These are phyloP conservation scores for Exophiala aquamarina DNA, from an alignment of 2,329 filamentous ascomycete species.

Conservation along the genomic window DNA sequence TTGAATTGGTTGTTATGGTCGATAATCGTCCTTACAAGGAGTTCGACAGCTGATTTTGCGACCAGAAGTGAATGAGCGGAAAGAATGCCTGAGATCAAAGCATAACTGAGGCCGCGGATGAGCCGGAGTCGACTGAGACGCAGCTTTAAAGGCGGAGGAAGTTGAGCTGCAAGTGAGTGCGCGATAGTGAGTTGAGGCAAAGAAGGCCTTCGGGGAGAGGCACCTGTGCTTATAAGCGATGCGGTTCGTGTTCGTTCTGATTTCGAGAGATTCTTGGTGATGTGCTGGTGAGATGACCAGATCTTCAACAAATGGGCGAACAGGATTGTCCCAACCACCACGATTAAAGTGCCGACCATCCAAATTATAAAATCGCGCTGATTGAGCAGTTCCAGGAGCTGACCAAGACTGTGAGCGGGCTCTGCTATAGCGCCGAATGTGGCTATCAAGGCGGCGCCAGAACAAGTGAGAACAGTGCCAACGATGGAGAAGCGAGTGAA, in stretches of 20 bases:
- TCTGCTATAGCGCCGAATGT: conserved; percentile 92
- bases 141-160: conserved; percentile 37
- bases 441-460: conserved; percentile 86
- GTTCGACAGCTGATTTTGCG: conserved; percentile 93
- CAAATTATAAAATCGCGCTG: conserved; percentile 78
- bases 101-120: conserved; percentile 80
- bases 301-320: conserved; percentile 50
- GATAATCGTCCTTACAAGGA: conserved; percentile 81
- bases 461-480: conserved; percentile 83
- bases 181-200: conserved; percentile 31
- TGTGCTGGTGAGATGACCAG: conserved; percentile 28
- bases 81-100: conserved; percentile 84
- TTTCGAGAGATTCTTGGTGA: conserved; percentile 23
- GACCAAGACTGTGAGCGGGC: conserved; percentile 81
- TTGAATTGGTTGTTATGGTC: conserved; percentile 87
- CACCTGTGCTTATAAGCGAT: conserved; percentile 7
- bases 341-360: conserved; percentile 77
- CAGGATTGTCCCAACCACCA: conserved; percentile 69
- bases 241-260: conserved; percentile 23
- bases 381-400: conserved; percentile 74
- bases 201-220: conserved; percentile 15
- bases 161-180: conserved; percentile 40
- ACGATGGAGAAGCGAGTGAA: conserved; percentile 92
- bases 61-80: conserved; percentile 91
- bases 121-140: conserved; percentile 68